Evolutionary conservation across 2,329 filamentous ascomycete genomes (phyloP).

Genomic region (Didymella pomorum): DNA sequence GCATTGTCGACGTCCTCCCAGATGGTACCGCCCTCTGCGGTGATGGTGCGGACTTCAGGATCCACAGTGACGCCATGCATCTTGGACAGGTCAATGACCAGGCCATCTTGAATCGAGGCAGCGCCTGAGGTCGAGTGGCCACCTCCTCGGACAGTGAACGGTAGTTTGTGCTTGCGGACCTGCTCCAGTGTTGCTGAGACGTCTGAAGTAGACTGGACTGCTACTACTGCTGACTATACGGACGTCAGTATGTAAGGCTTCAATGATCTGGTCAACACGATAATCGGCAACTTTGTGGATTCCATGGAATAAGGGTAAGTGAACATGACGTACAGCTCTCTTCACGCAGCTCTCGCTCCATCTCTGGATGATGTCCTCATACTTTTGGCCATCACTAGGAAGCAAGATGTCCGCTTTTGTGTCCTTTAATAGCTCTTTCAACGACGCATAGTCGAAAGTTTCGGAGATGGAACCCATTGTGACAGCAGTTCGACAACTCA

Average conservation of each 20-base stretch:
- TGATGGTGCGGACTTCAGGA: conserved; percentile 54
- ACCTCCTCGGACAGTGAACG: conserved; percentile 64
- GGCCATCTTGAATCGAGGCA: conserved; percentile 60
- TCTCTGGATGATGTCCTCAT: conserved; percentile 26
- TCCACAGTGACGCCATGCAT: conserved; percentile 63
- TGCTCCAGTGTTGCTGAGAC: conserved; percentile 33
- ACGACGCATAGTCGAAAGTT: conserved; percentile 28
- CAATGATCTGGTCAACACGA: too few relatives aligned
- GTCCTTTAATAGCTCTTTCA: conserved; percentile 29
- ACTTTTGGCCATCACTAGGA: conserved; percentile 23
- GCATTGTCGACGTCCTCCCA: conserved; percentile 65
- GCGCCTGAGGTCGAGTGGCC: conserved; percentile 64
- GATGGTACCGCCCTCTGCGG: conserved; percentile 60
- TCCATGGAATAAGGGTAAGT: too few relatives aligned
- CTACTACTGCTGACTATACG: conserved; percentile 9
- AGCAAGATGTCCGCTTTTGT: conserved; percentile 22
- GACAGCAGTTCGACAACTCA: background rate
- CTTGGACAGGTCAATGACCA: conserved; percentile 64
- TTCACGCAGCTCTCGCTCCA: conserved; percentile 28
- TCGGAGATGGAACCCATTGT: conserved; percentile 22
- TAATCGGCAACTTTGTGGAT: too few relatives aligned
- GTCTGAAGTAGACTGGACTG: conserved; percentile 24
- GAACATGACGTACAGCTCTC: conserved; percentile 22
- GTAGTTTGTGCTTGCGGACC: conserved; percentile 45
- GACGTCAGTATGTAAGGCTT: background rate